Percentiles rank a stretch among this genome's conserved stretches.
Evolutionary conservation across 306 rosid genomes (phyloP).

Genomic region (Gleditsia sinensis): DNA sequence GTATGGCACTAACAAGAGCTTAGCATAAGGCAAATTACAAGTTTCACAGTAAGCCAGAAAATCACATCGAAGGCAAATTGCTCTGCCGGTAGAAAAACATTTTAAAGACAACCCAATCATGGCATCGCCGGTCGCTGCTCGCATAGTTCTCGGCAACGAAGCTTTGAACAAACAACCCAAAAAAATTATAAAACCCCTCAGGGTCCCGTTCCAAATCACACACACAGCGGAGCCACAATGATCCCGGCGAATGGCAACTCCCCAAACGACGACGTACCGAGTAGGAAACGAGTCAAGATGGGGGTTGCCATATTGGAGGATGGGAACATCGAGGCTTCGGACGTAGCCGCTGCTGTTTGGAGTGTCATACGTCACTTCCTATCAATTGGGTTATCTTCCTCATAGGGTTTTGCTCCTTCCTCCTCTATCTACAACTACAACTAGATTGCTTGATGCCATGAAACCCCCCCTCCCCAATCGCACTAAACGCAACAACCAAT

Average conservation of each 20-base stretch:
- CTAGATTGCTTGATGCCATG: too few species aligned
- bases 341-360: constrained; percentile 49
- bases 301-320: constrained; percentile 28
- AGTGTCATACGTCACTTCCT: constrained; percentile 99
- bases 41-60: too few species aligned
- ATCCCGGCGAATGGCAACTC: constrained; percentile 39
- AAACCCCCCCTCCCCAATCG: too few species aligned
- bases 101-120: too few species aligned
- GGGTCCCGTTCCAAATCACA: constrained; percentile 80
- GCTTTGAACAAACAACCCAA: constrained; percentile 52
- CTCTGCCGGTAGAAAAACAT: too few species aligned
- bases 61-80: too few species aligned
- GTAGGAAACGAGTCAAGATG: constrained; percentile 20
- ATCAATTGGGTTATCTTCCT: constrained; percentile 77
- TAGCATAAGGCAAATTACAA: too few species aligned
- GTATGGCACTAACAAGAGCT: too few species aligned
- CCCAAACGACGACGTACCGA: constrained; percentile 19
- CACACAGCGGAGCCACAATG: constrained; percentile 41
- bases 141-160: constrained; percentile 67
- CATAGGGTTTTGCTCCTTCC: constrained; percentile 51
- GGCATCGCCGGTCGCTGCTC: constrained; percentile 70
- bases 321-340: constrained; percentile 22
- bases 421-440: too few species aligned
- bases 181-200: constrained; percentile 46
- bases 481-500: too few species aligned